phyloP scores from a whole-genome alignment of 495 filamentous ascomycete genomes.

The Friedmanniomyces endolithicus region DNA sequence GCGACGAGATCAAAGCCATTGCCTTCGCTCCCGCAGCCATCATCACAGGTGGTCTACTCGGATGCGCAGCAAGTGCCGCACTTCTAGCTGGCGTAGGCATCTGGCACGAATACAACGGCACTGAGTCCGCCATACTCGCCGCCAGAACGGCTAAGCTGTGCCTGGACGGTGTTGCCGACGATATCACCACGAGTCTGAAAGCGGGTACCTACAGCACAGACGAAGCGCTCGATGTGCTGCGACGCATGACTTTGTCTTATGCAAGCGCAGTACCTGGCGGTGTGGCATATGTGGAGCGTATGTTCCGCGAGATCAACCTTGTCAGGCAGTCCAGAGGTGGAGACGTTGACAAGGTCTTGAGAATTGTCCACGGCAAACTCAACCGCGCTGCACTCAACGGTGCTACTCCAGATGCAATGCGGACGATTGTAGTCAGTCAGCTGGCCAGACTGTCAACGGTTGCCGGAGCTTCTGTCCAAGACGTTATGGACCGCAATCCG shows the following conservation, averaged over 20 bases:
- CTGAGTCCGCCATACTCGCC: conserved; percentile 10
- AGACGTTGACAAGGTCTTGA: conserved; percentile 8
- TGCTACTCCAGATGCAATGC: conserved; percentile 4
- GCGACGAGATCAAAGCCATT: neutral
- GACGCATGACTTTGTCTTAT: conserved; percentile 11
- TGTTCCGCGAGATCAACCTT: conserved; percentile 11
- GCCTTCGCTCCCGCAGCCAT: conserved; percentile 5
- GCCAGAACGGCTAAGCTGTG: conserved; percentile 9
- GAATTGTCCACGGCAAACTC: conserved; percentile 2
- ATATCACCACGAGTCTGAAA: conserved; percentile 9
- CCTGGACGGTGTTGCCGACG: conserved; percentile 9
- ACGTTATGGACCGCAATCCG: conserved; percentile 15
- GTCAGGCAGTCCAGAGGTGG: conserved; percentile 2
- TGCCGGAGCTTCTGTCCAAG: conserved; percentile 1
- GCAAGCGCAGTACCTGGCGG: conserved; percentile 10
- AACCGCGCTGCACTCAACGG: neutral
- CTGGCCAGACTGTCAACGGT: conserved; percentile 4
- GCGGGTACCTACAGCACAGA: conserved; percentile 15
- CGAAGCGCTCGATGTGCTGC: conserved; percentile 13
- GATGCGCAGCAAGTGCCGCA: conserved; percentile 12
- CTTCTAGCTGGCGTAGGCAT: conserved; percentile 11
- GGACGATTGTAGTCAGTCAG: conserved; percentile 1
- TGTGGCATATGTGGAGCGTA: conserved; percentile 8
- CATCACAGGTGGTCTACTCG: conserved; percentile 11
- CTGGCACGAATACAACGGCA: conserved; percentile 12